Evolutionary conservation across 2,329 filamentous ascomycete species (phyloP).

Genomic region (Fusarium nelsonii): DNA sequence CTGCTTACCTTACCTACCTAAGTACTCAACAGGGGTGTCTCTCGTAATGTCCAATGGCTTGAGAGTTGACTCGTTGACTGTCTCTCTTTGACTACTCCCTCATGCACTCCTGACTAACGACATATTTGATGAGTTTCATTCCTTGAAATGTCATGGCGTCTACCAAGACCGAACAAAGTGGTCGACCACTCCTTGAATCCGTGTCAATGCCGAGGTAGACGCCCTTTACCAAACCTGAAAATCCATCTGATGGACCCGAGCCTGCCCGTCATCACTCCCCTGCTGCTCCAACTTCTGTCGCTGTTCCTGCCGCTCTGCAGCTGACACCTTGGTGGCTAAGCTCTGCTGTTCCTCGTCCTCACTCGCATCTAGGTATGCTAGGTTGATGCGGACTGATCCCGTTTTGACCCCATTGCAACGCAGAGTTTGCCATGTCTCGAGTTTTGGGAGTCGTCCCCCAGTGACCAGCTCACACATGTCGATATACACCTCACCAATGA

Average conservation of each 20-base stretch:
- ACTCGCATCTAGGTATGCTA: conserved; percentile 37
- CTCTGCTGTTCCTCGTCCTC: conserved; percentile 42
- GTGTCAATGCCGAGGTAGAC: conserved; percentile 14
- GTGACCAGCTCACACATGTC: conserved; percentile 44
- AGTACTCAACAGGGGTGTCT: conserved; percentile 14
- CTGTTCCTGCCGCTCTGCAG: conserved; percentile 33
- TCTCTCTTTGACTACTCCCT: neutral
- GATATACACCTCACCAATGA: conserved; percentile 45
- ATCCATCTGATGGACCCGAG: conserved; percentile 44
- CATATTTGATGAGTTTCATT: conserved; percentile 5
- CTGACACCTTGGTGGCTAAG: conserved; percentile 34
- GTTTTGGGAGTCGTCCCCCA: conserved; percentile 35
- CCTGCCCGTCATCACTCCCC: conserved; percentile 37
- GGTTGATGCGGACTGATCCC: conserved; percentile 37
- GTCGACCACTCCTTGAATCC: conserved; percentile 12
- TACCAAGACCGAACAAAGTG: neutral
- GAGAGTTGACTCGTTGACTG: neutral
- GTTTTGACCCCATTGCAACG: conserved; percentile 35
- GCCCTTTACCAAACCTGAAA: conserved; percentile 44
- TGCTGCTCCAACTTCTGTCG: conserved; percentile 32
- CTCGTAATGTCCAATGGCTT: conserved; percentile 27
- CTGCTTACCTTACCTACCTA: neutral
- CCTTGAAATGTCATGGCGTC: conserved; percentile 3
- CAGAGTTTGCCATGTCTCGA: conserved; percentile 42
- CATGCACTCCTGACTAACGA: conserved; percentile 7